Evolutionary conservation across 208 protist genomes (phyloP).

Genomic region (Strigomonas oncopelti): DNA sequence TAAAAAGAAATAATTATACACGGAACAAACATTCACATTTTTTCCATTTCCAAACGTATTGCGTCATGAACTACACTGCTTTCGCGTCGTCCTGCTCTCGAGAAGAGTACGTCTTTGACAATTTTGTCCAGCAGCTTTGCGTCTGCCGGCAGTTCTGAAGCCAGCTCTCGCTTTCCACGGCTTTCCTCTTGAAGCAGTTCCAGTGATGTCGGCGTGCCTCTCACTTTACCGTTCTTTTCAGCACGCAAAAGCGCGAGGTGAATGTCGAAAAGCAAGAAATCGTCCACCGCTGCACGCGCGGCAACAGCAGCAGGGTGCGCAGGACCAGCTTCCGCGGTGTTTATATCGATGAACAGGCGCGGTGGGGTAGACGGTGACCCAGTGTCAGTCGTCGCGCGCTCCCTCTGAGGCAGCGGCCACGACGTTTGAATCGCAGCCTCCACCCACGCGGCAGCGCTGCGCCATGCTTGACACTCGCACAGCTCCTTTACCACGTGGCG

Average conservation of each 20-base stretch:
- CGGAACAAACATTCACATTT: no score
- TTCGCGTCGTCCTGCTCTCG: background rate
- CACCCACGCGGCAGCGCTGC: background rate
- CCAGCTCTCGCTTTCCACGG: no score
- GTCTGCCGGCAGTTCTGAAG: background rate
- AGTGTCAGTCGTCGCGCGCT: background rate
- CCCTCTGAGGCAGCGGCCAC: background rate
- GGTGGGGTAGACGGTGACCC: no score
- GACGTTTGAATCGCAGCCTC: background rate
- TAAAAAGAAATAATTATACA: no score
- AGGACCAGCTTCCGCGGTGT: background rate
- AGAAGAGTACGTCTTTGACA: background rate
- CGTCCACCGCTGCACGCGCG: background rate
- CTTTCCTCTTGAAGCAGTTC: background rate
- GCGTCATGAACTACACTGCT: background rate
- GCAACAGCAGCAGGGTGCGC: background rate
- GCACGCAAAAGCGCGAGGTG: background rate
- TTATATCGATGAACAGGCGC: background rate
- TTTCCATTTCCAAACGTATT: background rate
- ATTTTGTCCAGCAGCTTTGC: background rate
- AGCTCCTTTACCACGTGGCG: background rate
- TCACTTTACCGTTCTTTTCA: no score
- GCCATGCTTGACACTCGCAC: background rate
- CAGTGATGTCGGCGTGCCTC: background rate
- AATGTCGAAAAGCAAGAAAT: background rate